phyloP scores from a whole-genome alignment of 352 stramenopile species.

The Globisporangium heterothallicum region DNA sequence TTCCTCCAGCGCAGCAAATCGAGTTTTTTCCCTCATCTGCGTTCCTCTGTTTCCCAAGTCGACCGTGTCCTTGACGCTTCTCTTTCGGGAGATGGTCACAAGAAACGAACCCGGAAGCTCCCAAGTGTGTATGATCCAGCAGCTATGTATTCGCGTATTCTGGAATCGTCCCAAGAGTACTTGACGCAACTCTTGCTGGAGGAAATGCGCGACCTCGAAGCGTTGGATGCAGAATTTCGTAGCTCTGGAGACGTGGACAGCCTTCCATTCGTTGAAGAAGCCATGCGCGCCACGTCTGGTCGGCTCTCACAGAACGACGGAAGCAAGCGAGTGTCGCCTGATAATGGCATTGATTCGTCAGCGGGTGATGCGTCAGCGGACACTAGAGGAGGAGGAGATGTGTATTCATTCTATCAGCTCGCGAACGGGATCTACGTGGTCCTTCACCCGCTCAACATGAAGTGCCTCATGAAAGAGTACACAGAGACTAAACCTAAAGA shows the following conservation, averaged over 20 bases:
- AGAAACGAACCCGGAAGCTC: constrained; percentile 37
- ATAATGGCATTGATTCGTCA: neutral
- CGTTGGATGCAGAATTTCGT: constrained; percentile 61
- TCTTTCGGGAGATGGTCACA: neutral
- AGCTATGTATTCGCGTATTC: constrained; percentile 62
- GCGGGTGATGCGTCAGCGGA: constrained; percentile 9
- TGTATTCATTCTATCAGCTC: constrained; percentile 87
- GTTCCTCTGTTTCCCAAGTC: neutral
- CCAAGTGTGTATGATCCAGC: constrained; percentile 67
- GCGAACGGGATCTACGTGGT: constrained; percentile 83
- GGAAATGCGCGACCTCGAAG: constrained; percentile 68
- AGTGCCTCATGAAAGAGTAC: constrained; percentile 80
- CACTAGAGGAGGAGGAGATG: constrained; percentile 12
- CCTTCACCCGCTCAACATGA: constrained; percentile 87
- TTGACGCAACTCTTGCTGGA: constrained; percentile 46
- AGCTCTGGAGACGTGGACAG: constrained; percentile 69
- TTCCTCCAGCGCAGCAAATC: constrained; percentile 67
- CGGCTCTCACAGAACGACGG: constrained; percentile 39
- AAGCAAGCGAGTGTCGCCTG: constrained; percentile 7
- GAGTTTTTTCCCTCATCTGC: constrained; percentile 65
- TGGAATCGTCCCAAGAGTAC: constrained; percentile 67
- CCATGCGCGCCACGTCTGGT: constrained; percentile 61
- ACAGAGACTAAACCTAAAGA: constrained; percentile 25
- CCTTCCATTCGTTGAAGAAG: constrained; percentile 76
- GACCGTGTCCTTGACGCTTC: neutral